These are phyloP conservation scores for Aspergillus brunneoviolaceus DNA, from an alignment of 2,329 filamentous ascomycete species.

Conservation along the genomic window DNA sequence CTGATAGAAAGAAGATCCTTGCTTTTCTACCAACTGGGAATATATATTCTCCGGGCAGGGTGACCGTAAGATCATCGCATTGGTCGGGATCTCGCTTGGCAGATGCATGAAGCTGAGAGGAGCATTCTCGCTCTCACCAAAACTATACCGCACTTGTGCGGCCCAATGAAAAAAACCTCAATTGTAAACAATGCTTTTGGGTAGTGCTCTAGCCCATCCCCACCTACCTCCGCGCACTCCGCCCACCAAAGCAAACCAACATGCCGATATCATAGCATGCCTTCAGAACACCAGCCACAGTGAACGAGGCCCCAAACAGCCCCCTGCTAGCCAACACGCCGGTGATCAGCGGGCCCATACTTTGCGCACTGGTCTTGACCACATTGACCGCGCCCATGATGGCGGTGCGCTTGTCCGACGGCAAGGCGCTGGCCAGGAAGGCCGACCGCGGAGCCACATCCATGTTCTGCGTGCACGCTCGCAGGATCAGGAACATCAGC, in stretches of 20 bases:
- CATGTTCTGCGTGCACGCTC: slow-evolving; percentile 66
- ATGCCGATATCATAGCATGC: slow-evolving; percentile 60
- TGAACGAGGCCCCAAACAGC: slow-evolving; percentile 63
- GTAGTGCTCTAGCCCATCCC: not conserved
- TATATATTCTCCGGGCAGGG: too few species aligned
- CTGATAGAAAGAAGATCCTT: too few species aligned
- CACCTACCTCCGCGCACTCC: slow-evolving; percentile 17
- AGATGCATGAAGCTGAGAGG: too few species aligned
- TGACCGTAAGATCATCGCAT: too few species aligned
- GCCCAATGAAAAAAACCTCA: too few species aligned
- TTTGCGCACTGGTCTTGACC: slow-evolving; percentile 65
- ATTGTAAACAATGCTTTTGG: too few species aligned
- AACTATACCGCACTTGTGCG: too few species aligned
- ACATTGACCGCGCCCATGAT: slow-evolving; percentile 71
- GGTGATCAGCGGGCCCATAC: slow-evolving; percentile 62
- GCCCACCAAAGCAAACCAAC: slow-evolving; percentile 50
- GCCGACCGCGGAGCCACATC: slow-evolving; percentile 69
- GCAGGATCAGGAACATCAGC: slow-evolving; percentile 60
- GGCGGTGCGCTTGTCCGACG: slow-evolving; percentile 65
- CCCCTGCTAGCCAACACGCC: slow-evolving; percentile 59
- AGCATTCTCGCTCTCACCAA: too few species aligned
- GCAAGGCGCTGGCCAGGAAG: slow-evolving; percentile 66
- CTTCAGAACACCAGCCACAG: slow-evolving; percentile 63
- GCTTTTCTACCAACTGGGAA: too few species aligned
- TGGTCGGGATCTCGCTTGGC: too few species aligned